A percentile compares a stretch with the other conserved stretches of the same genome.
These are phyloP conservation scores for Castanospermum australe DNA, from an alignment of 306 rosid species.

Conservation along the genomic window DNA sequence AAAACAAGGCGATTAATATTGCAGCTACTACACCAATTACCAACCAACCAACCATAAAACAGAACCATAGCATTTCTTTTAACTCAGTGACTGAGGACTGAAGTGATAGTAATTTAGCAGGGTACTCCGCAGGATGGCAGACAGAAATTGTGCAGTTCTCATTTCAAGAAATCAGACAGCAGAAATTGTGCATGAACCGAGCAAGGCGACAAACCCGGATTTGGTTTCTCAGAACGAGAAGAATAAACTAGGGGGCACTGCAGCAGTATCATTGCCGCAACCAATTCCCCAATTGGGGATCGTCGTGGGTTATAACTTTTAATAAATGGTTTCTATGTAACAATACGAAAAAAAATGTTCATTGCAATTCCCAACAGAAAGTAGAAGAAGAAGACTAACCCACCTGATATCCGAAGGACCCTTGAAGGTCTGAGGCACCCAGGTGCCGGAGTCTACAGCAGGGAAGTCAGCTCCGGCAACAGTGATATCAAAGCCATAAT, in stretches of 20 bases:
- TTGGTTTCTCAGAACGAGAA: too few relatives aligned
- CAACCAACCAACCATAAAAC: too few relatives aligned
- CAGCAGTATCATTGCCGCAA: too few relatives aligned
- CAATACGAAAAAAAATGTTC: neutral
- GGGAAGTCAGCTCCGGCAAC: slow-evolving; percentile 44
- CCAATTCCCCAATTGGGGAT: too few relatives aligned
- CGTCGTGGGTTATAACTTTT: neutral
- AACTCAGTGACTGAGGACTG: too few relatives aligned
- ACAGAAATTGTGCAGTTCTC: neutral
- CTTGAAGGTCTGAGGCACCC: slow-evolving; percentile 45
- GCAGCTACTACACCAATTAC: too few relatives aligned
- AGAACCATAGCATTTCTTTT: neutral
- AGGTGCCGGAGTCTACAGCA: slow-evolving; percentile 41
- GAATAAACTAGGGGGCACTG: too few relatives aligned
- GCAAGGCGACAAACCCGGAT: too few relatives aligned
- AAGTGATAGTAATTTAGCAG: too few relatives aligned
- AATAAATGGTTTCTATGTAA: neutral
- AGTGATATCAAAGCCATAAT: slow-evolving; percentile 46
- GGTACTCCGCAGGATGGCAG: neutral
- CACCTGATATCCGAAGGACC: slow-evolving; percentile 48
- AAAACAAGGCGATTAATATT: neutral
- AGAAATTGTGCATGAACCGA: neutral
- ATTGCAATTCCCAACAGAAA: slow-evolving; percentile 2
- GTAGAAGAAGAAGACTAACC: slow-evolving; percentile 15
- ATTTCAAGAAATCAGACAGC: neutral